phyloP scores from a whole-genome alignment of 306 rosid species.

The Malus orientalis region DNA sequence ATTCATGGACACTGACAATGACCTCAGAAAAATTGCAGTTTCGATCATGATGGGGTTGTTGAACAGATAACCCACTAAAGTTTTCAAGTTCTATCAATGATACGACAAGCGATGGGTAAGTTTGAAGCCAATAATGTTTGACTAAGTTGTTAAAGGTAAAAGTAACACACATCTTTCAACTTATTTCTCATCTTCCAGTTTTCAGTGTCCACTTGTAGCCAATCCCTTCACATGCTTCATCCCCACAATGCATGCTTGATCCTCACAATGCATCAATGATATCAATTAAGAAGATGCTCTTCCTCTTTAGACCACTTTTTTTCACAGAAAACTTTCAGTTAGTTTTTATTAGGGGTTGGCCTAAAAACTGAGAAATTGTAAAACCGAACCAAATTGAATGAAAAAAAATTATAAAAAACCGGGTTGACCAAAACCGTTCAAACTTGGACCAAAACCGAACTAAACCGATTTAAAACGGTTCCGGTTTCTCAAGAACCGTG shows the following conservation, averaged over 20 bases:
- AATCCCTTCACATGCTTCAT: not conserved
- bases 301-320: constrained; percentile 2
- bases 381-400: too few relatives aligned
- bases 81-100: not conserved
- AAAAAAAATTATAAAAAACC: too few relatives aligned
- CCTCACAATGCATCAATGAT: not conserved
- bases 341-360: not conserved
- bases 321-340: not conserved
- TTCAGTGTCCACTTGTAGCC: not conserved
- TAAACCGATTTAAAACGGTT: too few relatives aligned
- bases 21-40: too few relatives aligned
- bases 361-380: too few relatives aligned
- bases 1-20: too few relatives aligned
- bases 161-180: not conserved
- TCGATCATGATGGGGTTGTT: not conserved
- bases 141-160: not conserved
- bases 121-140: not conserved
- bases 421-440: too few relatives aligned
- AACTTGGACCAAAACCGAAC: too few relatives aligned
- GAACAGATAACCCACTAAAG: too few relatives aligned
- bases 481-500: too few relatives aligned
- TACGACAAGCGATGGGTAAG: not conserved
- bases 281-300: not conserved
- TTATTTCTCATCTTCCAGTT: not conserved
- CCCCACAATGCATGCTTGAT: too few relatives aligned